A percentile compares a stretch with the other conserved stretches of the same genome.
Evolutionary conservation across 345 rosid genomes (phyloP).

Genomic region (Populus alba): DNA sequence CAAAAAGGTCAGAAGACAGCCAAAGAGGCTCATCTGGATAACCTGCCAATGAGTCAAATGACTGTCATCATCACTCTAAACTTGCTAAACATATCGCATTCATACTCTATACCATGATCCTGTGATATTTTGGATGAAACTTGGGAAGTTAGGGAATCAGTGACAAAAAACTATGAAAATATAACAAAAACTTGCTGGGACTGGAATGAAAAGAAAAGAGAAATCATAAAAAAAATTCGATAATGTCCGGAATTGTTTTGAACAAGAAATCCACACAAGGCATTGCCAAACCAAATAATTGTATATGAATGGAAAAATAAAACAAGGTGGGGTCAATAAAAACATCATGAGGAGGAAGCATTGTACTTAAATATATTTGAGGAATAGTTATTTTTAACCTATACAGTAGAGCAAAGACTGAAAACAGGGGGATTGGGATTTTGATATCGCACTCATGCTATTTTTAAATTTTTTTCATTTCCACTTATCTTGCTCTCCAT

Average conservation of each 20-base stretch:
- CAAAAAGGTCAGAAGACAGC: conserved; percentile 17
- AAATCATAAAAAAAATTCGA: not conserved
- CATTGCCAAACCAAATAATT: not conserved
- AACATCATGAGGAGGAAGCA: not conserved
- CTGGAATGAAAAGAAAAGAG: not conserved
- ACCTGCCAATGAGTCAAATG: conserved; percentile 19
- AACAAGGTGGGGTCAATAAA: not conserved
- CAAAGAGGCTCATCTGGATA: conserved; percentile 26
- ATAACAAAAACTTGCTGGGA: not conserved
- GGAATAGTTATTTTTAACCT: not conserved
- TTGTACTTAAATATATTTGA: not conserved
- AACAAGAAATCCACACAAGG: not conserved
- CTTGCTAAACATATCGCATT: not conserved
- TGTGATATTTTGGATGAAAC: not conserved
- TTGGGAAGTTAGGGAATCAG: not conserved
- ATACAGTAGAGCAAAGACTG: not conserved
- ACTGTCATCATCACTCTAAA: not conserved
- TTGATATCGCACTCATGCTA: too few species aligned
- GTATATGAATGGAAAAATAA: not conserved
- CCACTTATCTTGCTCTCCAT: not conserved
- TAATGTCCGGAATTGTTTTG: not conserved
- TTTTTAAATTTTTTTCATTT: not conserved
- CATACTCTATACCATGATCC: not conserved
- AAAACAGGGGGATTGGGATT: not conserved
- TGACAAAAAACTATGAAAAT: not conserved